phyloP scores from a whole-genome alignment of 306 rosid species.

The Cicer yamashitae region DNA sequence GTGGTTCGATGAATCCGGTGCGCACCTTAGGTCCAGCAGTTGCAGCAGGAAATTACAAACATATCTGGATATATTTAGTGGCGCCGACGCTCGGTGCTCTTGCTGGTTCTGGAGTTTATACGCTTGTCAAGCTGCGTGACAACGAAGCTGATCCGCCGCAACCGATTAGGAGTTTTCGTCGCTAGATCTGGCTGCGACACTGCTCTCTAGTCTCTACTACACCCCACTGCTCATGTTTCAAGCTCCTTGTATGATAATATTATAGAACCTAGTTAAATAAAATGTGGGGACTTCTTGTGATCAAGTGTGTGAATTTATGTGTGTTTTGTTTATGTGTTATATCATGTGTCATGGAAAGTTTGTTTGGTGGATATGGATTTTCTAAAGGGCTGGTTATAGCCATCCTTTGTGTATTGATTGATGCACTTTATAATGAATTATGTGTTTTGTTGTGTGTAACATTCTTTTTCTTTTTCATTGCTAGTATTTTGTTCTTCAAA shows the following conservation, averaged over 20 bases:
- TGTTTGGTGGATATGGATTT: slow-evolving; percentile 14
- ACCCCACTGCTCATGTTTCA: slow-evolving; percentile 36
- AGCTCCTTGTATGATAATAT: slow-evolving; percentile 11
- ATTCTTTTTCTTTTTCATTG: neutral
- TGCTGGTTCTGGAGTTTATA: slow-evolving; percentile 76
- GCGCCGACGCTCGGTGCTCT: slow-evolving; percentile 89
- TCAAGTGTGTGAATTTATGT: slow-evolving; percentile 17
- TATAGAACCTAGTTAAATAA: slow-evolving; percentile 35
- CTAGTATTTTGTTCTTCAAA: neutral
- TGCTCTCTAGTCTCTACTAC: neutral
- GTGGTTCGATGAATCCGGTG: slow-evolving; percentile 96
- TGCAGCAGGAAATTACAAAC: slow-evolving; percentile 79
- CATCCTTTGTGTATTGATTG: slow-evolving; percentile 14
- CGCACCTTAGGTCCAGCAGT: slow-evolving; percentile 95
- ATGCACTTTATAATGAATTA: neutral
- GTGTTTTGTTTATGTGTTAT: slow-evolving; percentile 14
- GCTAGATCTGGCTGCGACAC: slow-evolving; percentile 39
- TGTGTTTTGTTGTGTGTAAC: slow-evolving; percentile 16
- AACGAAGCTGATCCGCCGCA: slow-evolving; percentile 52
- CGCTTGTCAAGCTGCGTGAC: slow-evolving; percentile 70
- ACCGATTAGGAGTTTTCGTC: slow-evolving; percentile 81
- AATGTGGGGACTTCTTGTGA: slow-evolving; percentile 42
- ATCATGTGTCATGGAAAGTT: neutral
- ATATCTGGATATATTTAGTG: slow-evolving; percentile 77
- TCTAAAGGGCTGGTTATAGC: slow-evolving; percentile 11